phyloP scores from a whole-genome alignment of 2,329 filamentous ascomycete genomes.

The Fusarium sp. region DNA sequence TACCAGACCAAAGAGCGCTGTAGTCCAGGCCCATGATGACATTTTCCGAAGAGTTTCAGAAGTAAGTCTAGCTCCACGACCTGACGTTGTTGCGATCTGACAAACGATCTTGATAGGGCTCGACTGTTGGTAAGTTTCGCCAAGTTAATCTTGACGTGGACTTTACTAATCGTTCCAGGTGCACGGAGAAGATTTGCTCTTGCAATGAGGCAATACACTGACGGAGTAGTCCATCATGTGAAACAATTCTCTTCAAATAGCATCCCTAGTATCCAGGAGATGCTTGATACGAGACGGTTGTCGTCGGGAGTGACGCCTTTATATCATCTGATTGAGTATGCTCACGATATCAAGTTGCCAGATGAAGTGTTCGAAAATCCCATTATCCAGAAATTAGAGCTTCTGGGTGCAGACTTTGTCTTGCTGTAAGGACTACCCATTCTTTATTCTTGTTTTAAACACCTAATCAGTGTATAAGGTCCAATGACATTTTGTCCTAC shows the following conservation, averaged over 20 bases:
- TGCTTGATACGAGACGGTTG: background rate
- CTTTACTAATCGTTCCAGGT: background rate
- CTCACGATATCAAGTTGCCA: background rate
- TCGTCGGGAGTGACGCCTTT: conserved; percentile 9
- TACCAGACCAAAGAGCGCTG: background rate
- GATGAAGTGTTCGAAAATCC: background rate
- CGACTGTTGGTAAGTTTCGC: background rate
- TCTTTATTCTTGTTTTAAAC: rapidly evolving
- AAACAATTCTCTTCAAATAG: conserved; percentile 6
- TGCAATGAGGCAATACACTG: conserved; percentile 11
- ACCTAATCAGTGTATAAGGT: rapidly evolving
- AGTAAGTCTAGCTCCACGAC: rapidly evolving
- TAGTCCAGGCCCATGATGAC: conserved; percentile 16
- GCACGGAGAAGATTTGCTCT: background rate
- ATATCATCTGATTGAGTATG: conserved; percentile 14
- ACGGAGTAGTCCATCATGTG: conserved; percentile 14
- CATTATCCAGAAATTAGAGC: conserved; percentile 2
- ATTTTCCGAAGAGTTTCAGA: conserved; percentile 6
- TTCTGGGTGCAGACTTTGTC: conserved; percentile 6
- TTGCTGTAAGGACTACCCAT: background rate
- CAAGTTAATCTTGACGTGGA: rapidly evolving
- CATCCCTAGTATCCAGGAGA: background rate
- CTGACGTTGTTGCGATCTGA: rapidly evolving
- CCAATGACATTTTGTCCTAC: conserved; percentile 9
- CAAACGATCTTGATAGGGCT: background rate